Evolutionary conservation across 2,329 filamentous ascomycete genomes (phyloP).

Genomic region (Corniculantispora saksenae): DNA sequence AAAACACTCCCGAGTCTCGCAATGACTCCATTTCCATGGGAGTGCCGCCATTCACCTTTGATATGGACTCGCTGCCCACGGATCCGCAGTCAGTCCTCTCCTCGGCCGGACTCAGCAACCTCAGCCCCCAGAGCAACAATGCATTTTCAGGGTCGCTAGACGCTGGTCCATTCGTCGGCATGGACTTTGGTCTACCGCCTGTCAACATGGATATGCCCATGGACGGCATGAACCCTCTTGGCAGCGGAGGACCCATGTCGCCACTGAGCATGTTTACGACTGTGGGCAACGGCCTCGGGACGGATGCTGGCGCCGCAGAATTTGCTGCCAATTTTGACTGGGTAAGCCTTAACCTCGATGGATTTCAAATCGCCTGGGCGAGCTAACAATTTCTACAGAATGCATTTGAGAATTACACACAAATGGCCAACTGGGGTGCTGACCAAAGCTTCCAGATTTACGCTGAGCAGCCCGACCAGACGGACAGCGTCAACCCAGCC

Average conservation of each 20-base stretch:
- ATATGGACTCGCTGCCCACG: constrained; percentile 35
- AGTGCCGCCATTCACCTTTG: constrained; percentile 37
- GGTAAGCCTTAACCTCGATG: constrained; percentile 42
- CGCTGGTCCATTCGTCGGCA: constrained; percentile 41
- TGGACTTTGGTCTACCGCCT: constrained; percentile 44
- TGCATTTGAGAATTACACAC: constrained; percentile 58
- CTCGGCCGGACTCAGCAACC: constrained; percentile 27
- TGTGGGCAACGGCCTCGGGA: constrained; percentile 33
- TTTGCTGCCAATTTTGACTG: constrained; percentile 58
- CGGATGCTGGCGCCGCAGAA: constrained; percentile 35
- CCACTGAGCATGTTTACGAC: constrained; percentile 57
- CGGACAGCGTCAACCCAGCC: constrained; percentile 2
- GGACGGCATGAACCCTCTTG: constrained; percentile 30
- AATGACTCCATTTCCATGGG: constrained; percentile 24
- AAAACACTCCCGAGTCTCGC: constrained; percentile 21
- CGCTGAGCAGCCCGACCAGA: constrained; percentile 28
- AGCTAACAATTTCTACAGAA: constrained; percentile 42
- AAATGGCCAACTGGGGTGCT: constrained; percentile 52
- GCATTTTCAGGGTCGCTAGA: constrained; percentile 38
- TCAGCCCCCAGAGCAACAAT: constrained; percentile 25
- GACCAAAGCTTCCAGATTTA: constrained; percentile 57
- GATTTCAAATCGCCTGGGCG: background rate
- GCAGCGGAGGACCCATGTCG: constrained; percentile 33
- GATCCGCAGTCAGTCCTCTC: constrained; percentile 28
- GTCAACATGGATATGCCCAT: constrained; percentile 34